Base-by-base conservation (phyloP, 257 asterid genomes). In the Mentha longifolia region DNA sequence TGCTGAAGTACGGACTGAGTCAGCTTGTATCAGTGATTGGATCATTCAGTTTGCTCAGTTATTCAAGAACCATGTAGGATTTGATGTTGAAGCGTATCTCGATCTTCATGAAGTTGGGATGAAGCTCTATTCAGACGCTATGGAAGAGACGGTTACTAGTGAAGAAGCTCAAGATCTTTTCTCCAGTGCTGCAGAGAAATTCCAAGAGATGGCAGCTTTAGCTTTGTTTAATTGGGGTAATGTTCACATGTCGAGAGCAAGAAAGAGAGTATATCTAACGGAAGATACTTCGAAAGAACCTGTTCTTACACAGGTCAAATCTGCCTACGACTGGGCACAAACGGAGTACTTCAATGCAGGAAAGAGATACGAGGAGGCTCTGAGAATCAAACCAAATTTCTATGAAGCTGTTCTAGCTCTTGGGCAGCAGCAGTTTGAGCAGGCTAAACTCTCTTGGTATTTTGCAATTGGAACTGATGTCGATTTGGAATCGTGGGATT, bases 171-270 rank as follows among this genome's bases (percentile, higher is more conserved):
- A 92, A 77, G 90, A 72, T 22, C 78, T 84, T 56, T 89, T 92
- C 70, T 25, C 42, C 61, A 54, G 70, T 45, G 95, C 98, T 14
- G 88, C 84, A 20, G 96, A 89, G 49, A 92, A 85, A 62, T 92
- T 92, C 70, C 88, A 86, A 76, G 98, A 89, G 74, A 88, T 92
- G 94, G 86, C 90, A 39, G 96, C 96, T 73, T 81, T 89, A 69
- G 95, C 96, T 50, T 72, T 92, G 88, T 92, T 92, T 86, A 89
- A 92, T 55, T 89, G 94, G 84, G 96, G 96, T 10, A 92, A 87
- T 61, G 95, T 92, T 70, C 89, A 89, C 75, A 85, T 88, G 88
- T 85, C 96, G 25, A 79, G 85, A 74, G 98, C 98, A 30, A 83
- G 90, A 70, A 92, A 89, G 76, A 77, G 71, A 86, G 83, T 87